phyloP scores from a whole-genome alignment of 805 yeast genomes.

The Kluyveromyces nonfermentans region DNA sequence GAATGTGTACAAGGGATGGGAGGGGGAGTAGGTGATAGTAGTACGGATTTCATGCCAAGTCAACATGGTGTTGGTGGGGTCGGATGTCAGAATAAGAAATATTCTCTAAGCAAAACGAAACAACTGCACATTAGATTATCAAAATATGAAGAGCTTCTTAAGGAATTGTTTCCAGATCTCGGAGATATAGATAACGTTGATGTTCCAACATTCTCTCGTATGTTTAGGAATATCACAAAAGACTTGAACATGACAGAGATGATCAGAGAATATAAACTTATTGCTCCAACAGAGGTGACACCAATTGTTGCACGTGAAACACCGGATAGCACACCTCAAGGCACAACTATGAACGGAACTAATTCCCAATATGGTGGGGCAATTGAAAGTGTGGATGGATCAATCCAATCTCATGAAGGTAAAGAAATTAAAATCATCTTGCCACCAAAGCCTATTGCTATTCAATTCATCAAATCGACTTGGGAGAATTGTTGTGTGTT shows the following conservation, averaged over 20 bases:
- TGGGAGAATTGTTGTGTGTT: conserved; percentile 84
- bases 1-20: neutral
- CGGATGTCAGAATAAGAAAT: neutral
- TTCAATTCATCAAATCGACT: conserved; percentile 62
- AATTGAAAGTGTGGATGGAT: conserved; percentile 15
- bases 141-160: conserved; percentile 18
- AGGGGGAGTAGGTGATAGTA: conserved; percentile 3
- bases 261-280: conserved; percentile 17
- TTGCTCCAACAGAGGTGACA: conserved; percentile 6
- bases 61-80: conserved; percentile 1
- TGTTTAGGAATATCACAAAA: conserved; percentile 15
- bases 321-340: conserved; percentile 3
- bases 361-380: conserved; percentile 4
- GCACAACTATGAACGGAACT: neutral
- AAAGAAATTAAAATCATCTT: conserved; percentile 55
- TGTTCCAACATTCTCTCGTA: conserved; percentile 19
- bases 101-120: conserved; percentile 8
- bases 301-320: conserved; percentile 3
- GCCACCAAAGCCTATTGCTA: conserved; percentile 70
- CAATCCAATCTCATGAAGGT: conserved; percentile 16
- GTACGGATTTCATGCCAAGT: neutral
- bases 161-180: conserved; percentile 19
- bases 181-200: conserved; percentile 21
- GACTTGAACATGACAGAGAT: conserved; percentile 13
- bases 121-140: conserved; percentile 13